These are phyloP conservation scores for Tolypocladium ophioglossoides DNA, from an alignment of 2,329 filamentous ascomycete genomes.

Conservation along the genomic window DNA sequence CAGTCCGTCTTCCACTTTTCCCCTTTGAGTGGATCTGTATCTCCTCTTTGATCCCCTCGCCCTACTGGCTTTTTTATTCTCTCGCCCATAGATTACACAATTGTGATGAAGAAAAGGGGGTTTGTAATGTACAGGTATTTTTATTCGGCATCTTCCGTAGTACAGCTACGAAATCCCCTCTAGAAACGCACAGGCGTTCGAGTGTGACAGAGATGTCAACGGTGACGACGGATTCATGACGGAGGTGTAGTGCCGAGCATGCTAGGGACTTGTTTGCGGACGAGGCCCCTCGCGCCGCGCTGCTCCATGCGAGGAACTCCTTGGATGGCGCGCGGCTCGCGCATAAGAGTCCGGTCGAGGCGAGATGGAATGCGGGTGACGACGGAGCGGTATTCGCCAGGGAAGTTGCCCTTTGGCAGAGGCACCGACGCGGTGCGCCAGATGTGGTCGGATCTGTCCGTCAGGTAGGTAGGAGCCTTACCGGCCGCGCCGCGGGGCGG, in stretches of 20 bases:
- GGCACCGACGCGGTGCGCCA: constrained; percentile 61
- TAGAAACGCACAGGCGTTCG: neutral
- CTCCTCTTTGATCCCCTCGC: neutral
- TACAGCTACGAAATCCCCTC: neutral
- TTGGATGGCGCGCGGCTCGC: constrained; percentile 81
- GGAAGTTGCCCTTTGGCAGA: constrained; percentile 49
- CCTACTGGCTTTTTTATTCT: neutral
- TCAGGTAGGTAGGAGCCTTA: constrained; percentile 50
- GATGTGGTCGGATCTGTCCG: constrained; percentile 65
- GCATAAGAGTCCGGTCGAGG: constrained; percentile 79
- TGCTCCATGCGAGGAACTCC: constrained; percentile 61
- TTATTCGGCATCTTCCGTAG: neutral
- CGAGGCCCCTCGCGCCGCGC: constrained; percentile 36
- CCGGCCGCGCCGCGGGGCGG: constrained; percentile 20
- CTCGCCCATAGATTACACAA: neutral
- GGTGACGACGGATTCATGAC: constrained; percentile 13
- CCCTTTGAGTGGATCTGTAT: neutral
- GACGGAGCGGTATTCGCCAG: constrained; percentile 50
- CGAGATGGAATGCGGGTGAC: constrained; percentile 65
- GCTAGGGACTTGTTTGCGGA: constrained; percentile 45
- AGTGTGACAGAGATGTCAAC: neutral
- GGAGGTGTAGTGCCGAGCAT: constrained; percentile 33
- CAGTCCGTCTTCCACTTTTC: neutral
- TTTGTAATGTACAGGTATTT: neutral
- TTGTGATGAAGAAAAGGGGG: neutral